Evolutionary conservation across 2,329 filamentous ascomycete species (phyloP).

Genomic region (Cytospora piceae): DNA sequence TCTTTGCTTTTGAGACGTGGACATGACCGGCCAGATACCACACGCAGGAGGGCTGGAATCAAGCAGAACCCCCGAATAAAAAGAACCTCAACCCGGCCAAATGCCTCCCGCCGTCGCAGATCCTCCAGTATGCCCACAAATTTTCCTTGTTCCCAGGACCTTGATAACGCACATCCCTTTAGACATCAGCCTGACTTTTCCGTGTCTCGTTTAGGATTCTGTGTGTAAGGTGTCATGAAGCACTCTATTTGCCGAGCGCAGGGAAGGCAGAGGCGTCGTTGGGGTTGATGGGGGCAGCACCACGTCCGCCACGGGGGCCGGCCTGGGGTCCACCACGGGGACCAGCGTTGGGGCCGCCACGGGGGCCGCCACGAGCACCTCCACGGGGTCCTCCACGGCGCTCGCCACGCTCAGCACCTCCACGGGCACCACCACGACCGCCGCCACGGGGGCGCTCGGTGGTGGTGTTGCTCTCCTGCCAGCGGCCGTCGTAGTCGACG

Average conservation of each 20-base stretch:
- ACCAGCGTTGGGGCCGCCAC: conserved; percentile 50
- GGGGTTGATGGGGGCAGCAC: conserved; percentile 57
- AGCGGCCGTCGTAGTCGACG: conserved; percentile 86
- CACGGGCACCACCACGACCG: conserved; percentile 56
- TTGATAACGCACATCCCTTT: conserved; percentile 6
- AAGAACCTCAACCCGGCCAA: conserved; percentile 23
- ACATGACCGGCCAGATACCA: conserved; percentile 23
- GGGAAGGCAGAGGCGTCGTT: conserved; percentile 63
- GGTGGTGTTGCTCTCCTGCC: conserved; percentile 59
- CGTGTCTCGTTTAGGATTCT: conserved; percentile 11
- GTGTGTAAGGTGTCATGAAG: conserved; percentile 29
- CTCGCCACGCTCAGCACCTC: conserved; percentile 38
- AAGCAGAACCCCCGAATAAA: conserved; percentile 21
- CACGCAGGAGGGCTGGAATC: conserved; percentile 16
- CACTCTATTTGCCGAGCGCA: conserved; percentile 54
- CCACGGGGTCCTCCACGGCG: conserved; percentile 54
- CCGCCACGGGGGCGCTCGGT: conserved; percentile 60
- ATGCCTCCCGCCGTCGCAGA: conserved; percentile 12
- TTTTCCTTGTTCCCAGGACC: conserved; percentile 10
- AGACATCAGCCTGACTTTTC: conserved; percentile 24
- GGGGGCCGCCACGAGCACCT: conserved; percentile 55
- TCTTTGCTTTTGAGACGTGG: conserved; percentile 30
- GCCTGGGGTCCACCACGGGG: conserved; percentile 49
- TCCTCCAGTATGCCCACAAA: conserved; percentile 17
- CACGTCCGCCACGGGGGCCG: conserved; percentile 50